phyloP scores from a whole-genome alignment of 129 eudicot species.

The Artemisia tridentata region DNA sequence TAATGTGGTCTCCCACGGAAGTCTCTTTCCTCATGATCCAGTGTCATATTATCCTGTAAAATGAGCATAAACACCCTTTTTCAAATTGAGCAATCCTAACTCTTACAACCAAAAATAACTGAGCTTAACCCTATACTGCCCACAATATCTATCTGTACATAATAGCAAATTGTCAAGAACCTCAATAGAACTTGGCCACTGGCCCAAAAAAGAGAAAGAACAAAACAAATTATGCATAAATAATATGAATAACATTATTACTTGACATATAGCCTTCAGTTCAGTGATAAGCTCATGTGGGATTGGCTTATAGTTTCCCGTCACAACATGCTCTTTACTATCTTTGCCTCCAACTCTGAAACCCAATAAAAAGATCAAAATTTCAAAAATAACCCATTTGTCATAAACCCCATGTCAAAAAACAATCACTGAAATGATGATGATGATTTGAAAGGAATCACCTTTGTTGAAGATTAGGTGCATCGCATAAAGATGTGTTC shows the following conservation, averaged over 20 bases:
- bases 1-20: slow-evolving; percentile 93
- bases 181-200: too few species aligned
- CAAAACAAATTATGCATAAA: neutral
- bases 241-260: slow-evolving; percentile 26
- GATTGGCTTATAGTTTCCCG: slow-evolving; percentile 56
- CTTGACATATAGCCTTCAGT: slow-evolving; percentile 77
- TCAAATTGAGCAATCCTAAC: too few species aligned
- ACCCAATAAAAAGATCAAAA: too few species aligned
- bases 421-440: neutral
- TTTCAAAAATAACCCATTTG: too few species aligned
- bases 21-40: slow-evolving; percentile 80
- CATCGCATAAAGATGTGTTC: slow-evolving; percentile 47
- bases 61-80: neutral
- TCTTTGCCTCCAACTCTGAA: slow-evolving; percentile 56
- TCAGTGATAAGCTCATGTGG: slow-evolving; percentile 69
- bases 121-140: too few species aligned
- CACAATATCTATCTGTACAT: too few species aligned
- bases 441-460: neutral
- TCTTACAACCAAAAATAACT: too few species aligned
- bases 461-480: slow-evolving; percentile 34
- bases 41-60: slow-evolving; percentile 69
- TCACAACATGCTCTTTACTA: slow-evolving; percentile 63
- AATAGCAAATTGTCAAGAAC: too few species aligned
- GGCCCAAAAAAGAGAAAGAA: too few species aligned
- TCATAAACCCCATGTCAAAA: too few species aligned